Percentiles rank a stretch among this genome's conserved stretches.
Evolutionary conservation across 345 rosid genomes (phyloP).

Genomic region (Salix exigua): DNA sequence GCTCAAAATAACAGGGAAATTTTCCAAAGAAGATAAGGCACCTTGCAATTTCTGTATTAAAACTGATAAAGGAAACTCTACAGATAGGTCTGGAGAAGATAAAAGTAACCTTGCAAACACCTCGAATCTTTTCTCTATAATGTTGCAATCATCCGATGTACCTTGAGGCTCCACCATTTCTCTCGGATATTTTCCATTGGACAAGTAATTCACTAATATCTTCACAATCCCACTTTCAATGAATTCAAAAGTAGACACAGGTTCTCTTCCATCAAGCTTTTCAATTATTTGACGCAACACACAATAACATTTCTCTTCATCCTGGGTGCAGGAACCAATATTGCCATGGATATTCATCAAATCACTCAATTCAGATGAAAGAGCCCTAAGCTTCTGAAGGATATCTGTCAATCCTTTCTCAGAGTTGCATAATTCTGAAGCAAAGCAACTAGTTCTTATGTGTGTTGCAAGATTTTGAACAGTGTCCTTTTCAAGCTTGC

Average conservation of each 20-base stretch:
- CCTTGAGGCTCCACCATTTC: slow-evolving; percentile 30
- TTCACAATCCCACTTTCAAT: slow-evolving; percentile 83
- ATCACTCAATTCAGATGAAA: slow-evolving; percentile 54
- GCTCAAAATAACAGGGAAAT: slow-evolving; percentile 65
- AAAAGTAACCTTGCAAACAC: slow-evolving; percentile 55
- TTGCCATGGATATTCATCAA: slow-evolving; percentile 35
- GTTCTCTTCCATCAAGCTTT: slow-evolving; percentile 70
- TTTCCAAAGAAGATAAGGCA: slow-evolving; percentile 77
- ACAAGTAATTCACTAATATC: slow-evolving; percentile 59
- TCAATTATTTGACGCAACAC: slow-evolving; percentile 51
- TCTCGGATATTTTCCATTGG: slow-evolving; percentile 52
- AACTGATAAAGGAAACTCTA: slow-evolving; percentile 47
- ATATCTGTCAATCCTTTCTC: slow-evolving; percentile 74
- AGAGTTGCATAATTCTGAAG: slow-evolving; percentile 49
- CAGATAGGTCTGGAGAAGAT: slow-evolving; percentile 39
- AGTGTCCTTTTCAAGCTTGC: slow-evolving; percentile 67
- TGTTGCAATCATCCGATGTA: slow-evolving; percentile 20
- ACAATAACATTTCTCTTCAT: slow-evolving; percentile 48
- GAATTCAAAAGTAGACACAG: slow-evolving; percentile 88
- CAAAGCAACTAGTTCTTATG: slow-evolving; percentile 57
- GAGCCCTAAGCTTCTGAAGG: slow-evolving; percentile 63
- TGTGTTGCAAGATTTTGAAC: slow-evolving; percentile 61
- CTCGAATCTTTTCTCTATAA: slow-evolving; percentile 64
- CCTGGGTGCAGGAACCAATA: slow-evolving; percentile 30
- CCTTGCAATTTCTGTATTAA: slow-evolving; percentile 66